Conservation (phyloP, 192 early-diverging fungal species). For the Entomortierella lignicola region DNA sequence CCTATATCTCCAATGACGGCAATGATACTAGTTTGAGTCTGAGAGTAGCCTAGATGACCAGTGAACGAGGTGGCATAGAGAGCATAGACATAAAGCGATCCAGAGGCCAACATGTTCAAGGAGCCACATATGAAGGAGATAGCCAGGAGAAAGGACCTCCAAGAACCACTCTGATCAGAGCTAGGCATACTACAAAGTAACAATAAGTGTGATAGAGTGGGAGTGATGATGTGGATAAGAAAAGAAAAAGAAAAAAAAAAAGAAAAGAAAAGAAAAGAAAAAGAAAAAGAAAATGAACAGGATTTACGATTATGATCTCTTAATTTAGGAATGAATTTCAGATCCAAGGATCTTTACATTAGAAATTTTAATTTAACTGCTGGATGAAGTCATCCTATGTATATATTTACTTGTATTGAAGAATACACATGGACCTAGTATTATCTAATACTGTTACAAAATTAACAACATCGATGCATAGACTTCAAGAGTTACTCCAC, state of each 20-base stretch:
- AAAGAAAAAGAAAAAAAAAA: not conserved
- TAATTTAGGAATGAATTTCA: no score
- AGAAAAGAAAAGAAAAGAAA: not conserved
- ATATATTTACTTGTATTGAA: no score
- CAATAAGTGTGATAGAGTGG: not conserved
- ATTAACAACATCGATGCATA: no score
- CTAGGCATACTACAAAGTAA: no score
- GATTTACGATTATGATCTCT: no score
- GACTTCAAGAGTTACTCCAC: no score
- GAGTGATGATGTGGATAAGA: not conserved
- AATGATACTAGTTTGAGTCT: constrained; percentile 40
- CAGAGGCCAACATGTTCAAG: constrained; percentile 44
- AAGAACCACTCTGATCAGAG: not conserved
- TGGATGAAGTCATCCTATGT: no score
- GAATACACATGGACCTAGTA: no score
- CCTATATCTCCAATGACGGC: constrained; percentile 51
- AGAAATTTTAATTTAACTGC: no score
- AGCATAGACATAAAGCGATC: constrained; percentile 43
- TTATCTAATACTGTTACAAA: no score
- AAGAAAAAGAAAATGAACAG: not conserved
- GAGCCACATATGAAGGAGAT: constrained; percentile 29
- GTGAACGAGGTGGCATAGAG: constrained; percentile 49
- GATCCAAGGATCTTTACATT: no score
- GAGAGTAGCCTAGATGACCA: constrained; percentile 25
- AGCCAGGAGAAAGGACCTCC: constrained; percentile 19